phyloP scores from a whole-genome alignment of 1,284 basidiomycete genomes.

The Sutorius eximius region DNA sequence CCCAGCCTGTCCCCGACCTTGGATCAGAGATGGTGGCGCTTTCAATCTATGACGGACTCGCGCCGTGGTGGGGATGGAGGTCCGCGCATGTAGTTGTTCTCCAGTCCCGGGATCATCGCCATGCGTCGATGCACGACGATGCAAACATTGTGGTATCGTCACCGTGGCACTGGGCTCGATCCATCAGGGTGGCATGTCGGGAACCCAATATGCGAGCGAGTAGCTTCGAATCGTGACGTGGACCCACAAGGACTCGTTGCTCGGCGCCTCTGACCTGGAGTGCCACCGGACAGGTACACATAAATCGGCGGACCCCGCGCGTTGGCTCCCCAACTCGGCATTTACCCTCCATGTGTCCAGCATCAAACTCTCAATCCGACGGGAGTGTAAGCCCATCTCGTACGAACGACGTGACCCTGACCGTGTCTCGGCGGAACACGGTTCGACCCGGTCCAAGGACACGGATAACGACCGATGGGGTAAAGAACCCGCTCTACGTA shows the following conservation, averaged over 20 bases:
- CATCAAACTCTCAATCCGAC: background rate
- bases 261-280: background rate
- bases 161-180: background rate
- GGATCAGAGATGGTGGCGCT: constrained; percentile 1
- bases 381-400: background rate
- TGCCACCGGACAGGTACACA: too few species aligned
- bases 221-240: background rate
- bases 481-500: background rate
- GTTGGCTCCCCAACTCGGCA: background rate
- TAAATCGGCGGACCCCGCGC: background rate
- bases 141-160: background rate
- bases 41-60: background rate
- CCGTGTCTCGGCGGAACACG: background rate
- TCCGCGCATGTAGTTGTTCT: background rate
- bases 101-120: background rate
- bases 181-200: background rate
- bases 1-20: background rate
- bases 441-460: background rate
- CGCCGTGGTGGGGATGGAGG: background rate
- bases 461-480: background rate
- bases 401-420: background rate
- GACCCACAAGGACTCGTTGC: background rate
- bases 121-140: background rate
- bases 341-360: too few species aligned
- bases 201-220: too few species aligned